These are phyloP conservation scores for Colletotrichum cereale DNA, from an alignment of 2,329 filamentous ascomycete genomes.

Conservation along the genomic window DNA sequence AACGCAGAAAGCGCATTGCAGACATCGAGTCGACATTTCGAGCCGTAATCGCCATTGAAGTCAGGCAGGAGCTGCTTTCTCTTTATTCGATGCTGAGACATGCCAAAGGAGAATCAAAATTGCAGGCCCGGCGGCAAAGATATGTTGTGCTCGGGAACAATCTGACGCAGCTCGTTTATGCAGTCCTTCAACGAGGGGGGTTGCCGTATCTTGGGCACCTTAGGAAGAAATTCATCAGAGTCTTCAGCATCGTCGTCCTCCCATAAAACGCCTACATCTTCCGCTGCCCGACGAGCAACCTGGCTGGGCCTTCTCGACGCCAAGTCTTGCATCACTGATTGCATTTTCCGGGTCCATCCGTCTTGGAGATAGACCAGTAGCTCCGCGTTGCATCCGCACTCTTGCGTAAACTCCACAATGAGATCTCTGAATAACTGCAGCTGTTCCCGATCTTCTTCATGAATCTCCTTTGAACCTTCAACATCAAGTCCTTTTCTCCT, in stretches of 20 bases:
- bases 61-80: not conserved
- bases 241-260: not conserved
- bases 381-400: not conserved
- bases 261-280: not conserved
- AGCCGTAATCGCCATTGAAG: not conserved
- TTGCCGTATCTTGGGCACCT: no score
- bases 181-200: not conserved
- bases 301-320: not conserved
- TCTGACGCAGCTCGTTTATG: not conserved
- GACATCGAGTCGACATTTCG: not conserved
- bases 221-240: no score
- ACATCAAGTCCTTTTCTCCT: not conserved
- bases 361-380: not conserved
- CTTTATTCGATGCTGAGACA: not conserved
- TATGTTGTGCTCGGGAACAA: not conserved
- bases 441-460: not conserved
- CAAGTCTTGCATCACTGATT: not conserved
- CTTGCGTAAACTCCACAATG: not conserved
- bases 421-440: not conserved
- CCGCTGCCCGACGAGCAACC: not conserved
- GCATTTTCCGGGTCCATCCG: not conserved
- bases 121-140: not conserved
- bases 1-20: no score
- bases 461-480: not conserved
- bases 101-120: not conserved